These are phyloP conservation scores for Cercophora scortea DNA, from an alignment of 495 filamentous ascomycete species.

Conservation along the genomic window DNA sequence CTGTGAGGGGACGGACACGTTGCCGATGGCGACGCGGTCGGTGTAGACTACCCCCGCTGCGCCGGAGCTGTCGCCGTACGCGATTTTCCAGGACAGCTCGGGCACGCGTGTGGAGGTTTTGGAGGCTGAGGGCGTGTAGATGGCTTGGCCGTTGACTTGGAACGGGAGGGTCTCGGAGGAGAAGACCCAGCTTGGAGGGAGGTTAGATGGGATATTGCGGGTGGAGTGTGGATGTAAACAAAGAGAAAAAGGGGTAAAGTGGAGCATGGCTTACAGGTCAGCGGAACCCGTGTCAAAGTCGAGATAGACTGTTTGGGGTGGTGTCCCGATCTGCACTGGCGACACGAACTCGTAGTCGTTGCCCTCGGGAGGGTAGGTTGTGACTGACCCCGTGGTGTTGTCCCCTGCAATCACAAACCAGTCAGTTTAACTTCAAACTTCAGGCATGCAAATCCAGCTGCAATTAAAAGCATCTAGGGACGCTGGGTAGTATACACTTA, in stretches of 20 bases:
- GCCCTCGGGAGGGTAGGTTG: conserved; percentile 44
- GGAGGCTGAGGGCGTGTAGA: conserved; percentile 47
- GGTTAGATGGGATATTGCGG: neutral
- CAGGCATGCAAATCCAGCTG: no score
- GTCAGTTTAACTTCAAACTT: no score
- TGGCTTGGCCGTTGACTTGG: conserved; percentile 33
- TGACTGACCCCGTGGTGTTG: conserved; percentile 32
- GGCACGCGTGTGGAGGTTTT: conserved; percentile 35
- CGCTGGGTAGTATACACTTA: neutral
- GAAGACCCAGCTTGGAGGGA: conserved; percentile 9
- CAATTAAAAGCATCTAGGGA: no score
- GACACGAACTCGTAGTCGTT: conserved; percentile 56
- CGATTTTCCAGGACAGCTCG: conserved; percentile 55
- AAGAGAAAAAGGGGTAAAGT: conserved; percentile 41
- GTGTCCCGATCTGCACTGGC: conserved; percentile 52
- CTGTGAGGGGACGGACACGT: conserved; percentile 49
- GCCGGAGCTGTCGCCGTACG: conserved; percentile 61
- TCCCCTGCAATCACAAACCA: conserved; percentile 10
- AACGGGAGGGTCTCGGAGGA: conserved; percentile 4
- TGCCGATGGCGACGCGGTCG: conserved; percentile 58
- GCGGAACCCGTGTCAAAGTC: conserved; percentile 67
- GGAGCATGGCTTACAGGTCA: conserved; percentile 47
- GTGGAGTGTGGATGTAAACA: neutral
- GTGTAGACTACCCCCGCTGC: conserved; percentile 57
- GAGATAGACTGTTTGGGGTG: conserved; percentile 49